Percentiles rank a stretch among this genome's conserved stretches.
phyloP scores from a whole-genome alignment of 2,329 filamentous ascomycete species.

The Fusarium equiseti region DNA sequence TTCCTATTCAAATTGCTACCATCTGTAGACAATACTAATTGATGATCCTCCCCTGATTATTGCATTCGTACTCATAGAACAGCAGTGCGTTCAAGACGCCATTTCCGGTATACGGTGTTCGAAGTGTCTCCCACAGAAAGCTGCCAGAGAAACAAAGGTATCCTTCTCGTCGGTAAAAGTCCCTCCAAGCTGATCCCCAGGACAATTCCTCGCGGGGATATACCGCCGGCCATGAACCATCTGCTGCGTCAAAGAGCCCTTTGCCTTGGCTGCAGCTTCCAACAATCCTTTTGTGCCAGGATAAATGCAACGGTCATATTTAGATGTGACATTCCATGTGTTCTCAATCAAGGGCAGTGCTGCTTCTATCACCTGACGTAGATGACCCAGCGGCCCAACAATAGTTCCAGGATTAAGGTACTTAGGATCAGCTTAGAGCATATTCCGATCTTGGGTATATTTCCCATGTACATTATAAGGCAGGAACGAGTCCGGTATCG shows the following conservation, averaged over 20 bases:
- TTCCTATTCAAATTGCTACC: too few relatives aligned
- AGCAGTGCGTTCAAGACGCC: too few relatives aligned
- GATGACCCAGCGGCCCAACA: slow-evolving; percentile 54
- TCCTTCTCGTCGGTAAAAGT: not conserved
- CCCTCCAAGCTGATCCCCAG: not conserved
- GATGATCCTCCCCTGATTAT: too few relatives aligned
- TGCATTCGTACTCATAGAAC: too few relatives aligned
- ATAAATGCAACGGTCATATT: slow-evolving; percentile 40
- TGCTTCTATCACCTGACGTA: slow-evolving; percentile 46
- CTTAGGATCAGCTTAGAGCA: slow-evolving; percentile 51
- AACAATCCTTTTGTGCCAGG: slow-evolving; percentile 24
- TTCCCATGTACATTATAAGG: slow-evolving; percentile 53
- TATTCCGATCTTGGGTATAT: slow-evolving; percentile 51
- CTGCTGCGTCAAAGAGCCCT: slow-evolving; percentile 10
- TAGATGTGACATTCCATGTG: slow-evolving; percentile 49
- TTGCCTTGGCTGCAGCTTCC: slow-evolving; percentile 10
- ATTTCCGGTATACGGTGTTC: not conserved
- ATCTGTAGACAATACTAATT: too few relatives aligned
- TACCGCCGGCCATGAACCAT: slow-evolving; percentile 27
- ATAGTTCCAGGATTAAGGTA: slow-evolving; percentile 62
- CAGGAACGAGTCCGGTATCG: slow-evolving; percentile 53
- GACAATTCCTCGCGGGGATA: slow-evolving; percentile 13
- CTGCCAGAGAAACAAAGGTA: not conserved
- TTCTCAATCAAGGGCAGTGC: slow-evolving; percentile 50
- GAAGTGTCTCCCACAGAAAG: not conserved